phyloP scores from a whole-genome alignment of 1,284 basidiomycete genomes.

The Polyporus tsugae region DNA sequence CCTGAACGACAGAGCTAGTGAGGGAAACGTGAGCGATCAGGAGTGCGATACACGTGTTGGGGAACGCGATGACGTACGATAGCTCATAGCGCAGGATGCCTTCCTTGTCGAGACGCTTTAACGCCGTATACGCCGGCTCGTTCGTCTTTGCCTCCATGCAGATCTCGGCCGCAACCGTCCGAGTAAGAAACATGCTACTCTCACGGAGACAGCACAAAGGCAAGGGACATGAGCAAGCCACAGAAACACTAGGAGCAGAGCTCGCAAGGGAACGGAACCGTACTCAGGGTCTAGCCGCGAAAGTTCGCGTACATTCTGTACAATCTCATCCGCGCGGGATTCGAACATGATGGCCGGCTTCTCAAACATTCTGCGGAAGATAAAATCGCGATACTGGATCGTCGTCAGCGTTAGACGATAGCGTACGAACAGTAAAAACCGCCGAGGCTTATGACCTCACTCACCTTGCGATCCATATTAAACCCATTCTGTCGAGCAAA shows the following conservation, averaged over 20 bases:
- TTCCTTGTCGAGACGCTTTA: constrained; percentile 69
- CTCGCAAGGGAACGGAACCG: constrained; percentile 36
- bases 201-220: constrained; percentile 7
- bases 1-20: constrained; percentile 60
- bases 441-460: constrained; percentile 25
- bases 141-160: constrained; percentile 81
- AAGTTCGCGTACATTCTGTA: constrained; percentile 71
- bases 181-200: constrained; percentile 77
- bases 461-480: constrained; percentile 74
- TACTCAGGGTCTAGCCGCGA: constrained; percentile 72
- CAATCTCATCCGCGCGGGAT: constrained; percentile 66
- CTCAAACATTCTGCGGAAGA: constrained; percentile 85
- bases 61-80: constrained; percentile 48
- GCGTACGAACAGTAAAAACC: constrained; percentile 20
- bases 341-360: constrained; percentile 58
- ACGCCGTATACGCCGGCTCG: constrained; percentile 67
- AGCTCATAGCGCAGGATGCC: constrained; percentile 66
- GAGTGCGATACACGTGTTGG: constrained; percentile 20
- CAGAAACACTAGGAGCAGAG: constrained; percentile 11
- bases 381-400: constrained; percentile 76
- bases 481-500: constrained; percentile 77
- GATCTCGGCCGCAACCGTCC: constrained; percentile 80
- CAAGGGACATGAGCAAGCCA: constrained; percentile 27
- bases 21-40: constrained; percentile 11
- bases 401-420: constrained; percentile 12